A percentile compares a stretch with the other conserved stretches of the same genome.
Evolutionary conservation across 192 early-diverging fungal species (phyloP).

Genomic region (Dissophora globulifera): DNA sequence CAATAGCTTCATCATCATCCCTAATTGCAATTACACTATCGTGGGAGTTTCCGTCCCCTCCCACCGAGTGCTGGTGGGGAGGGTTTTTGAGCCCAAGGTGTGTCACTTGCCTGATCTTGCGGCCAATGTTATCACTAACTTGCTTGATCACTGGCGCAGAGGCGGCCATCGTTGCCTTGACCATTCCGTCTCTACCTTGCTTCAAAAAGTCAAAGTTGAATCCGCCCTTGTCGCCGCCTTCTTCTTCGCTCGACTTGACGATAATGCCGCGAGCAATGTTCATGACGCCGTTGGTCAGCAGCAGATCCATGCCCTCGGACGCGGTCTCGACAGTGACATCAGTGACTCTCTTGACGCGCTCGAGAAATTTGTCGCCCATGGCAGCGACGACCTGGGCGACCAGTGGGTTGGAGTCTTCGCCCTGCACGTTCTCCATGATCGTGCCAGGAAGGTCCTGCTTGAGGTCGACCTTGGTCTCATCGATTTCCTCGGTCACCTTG

Average conservation of each 20-base stretch:
- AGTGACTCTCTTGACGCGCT: conserved; percentile 16
- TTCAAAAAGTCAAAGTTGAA: conserved; percentile 51
- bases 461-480: conserved; percentile 49
- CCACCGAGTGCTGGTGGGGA: too few relatives aligned
- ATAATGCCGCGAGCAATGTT: conserved; percentile 33
- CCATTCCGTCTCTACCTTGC: conserved; percentile 41
- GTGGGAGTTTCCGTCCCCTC: too few relatives aligned
- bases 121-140: conserved; percentile 34
- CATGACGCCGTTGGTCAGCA: conserved; percentile 52
- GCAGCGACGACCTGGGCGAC: conserved; percentile 13
- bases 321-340: conserved; percentile 34
- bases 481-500: conserved; percentile 42
- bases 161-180: conserved; percentile 32
- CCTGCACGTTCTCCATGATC: conserved; percentile 31
- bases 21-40: too few relatives aligned
- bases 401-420: conserved; percentile 14
- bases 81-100: background rate
- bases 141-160: conserved; percentile 47
- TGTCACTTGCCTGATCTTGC: conserved; percentile 31
- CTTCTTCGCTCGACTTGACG: conserved; percentile 18
- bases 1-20: too few relatives aligned
- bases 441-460: conserved; percentile 37
- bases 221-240: conserved; percentile 7
- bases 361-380: conserved; percentile 40
- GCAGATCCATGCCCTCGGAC: conserved; percentile 48